phyloP scores from a whole-genome alignment of 176 grass and related monocot species.

The Ampelocalamus luodianensis region DNA sequence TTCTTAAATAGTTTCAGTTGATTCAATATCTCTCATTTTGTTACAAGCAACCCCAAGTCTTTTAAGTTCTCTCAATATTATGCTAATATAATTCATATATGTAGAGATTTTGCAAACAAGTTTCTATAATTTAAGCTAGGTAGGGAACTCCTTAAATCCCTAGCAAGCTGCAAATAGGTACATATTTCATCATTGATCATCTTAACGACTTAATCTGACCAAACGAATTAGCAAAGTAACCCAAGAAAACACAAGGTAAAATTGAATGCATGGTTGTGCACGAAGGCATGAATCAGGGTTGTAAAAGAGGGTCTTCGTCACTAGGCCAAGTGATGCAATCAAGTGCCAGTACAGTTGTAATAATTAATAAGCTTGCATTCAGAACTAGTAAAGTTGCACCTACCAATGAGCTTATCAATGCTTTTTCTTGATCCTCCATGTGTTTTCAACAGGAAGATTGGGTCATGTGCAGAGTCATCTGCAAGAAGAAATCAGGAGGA shows the following conservation, averaged over 20 bases:
- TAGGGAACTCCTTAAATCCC: neutral
- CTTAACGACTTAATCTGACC: conserved; percentile 2
- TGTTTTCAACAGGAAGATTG: conserved; percentile 77
- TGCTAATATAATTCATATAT: neutral
- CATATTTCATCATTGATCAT: neutral
- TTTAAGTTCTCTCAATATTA: too few relatives aligned
- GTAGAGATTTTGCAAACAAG: conserved; percentile 1
- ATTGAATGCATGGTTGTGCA: neutral
- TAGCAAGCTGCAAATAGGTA: neutral
- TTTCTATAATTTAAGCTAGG: neutral
- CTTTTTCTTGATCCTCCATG: conserved; percentile 35
- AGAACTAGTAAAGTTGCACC: neutral
- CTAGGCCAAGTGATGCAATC: neutral
- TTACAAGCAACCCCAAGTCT: neutral
- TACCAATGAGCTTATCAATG: conserved; percentile 23
- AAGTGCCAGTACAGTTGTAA: conserved; percentile 7
- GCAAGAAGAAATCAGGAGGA: conserved; percentile 63
- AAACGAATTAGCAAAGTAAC: neutral
- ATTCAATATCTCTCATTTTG: neutral
- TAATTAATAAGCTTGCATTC: conserved; percentile 23
- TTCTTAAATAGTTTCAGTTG: neutral
- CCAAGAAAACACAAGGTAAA: neutral
- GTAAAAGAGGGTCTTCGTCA: conserved; percentile 5
- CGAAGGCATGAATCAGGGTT: neutral
- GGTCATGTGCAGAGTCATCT: conserved; percentile 93